Conservation (phyloP, 2,329 filamentous ascomycete genomes). For the Tolypocladium album region DNA sequence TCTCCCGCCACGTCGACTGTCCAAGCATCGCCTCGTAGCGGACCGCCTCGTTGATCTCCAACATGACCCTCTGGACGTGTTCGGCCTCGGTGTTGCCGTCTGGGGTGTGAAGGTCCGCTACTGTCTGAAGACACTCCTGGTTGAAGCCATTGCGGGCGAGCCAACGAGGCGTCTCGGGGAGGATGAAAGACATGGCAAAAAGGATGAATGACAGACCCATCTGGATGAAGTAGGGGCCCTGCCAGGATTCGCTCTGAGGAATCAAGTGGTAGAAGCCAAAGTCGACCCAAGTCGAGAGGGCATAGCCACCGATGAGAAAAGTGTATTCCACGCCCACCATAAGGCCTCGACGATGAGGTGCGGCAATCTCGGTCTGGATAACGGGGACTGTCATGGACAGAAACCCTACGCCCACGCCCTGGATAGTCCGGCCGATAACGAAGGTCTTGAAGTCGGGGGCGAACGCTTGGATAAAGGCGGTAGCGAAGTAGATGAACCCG, state of each 20-base stretch:
- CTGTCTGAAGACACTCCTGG: conserved; percentile 18
- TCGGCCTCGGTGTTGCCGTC: background rate
- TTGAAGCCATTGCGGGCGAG: conserved; percentile 22
- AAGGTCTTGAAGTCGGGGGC: conserved; percentile 6
- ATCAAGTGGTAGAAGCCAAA: conserved; percentile 6
- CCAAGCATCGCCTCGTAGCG: conserved; percentile 6
- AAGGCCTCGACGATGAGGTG: conserved; percentile 7
- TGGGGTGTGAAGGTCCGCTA: background rate
- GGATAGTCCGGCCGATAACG: conserved; percentile 4
- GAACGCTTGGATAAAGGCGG: conserved; percentile 7
- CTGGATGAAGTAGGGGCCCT: conserved; percentile 8
- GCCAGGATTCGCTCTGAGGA: conserved; percentile 5
- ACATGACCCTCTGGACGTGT: background rate
- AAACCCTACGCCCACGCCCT: conserved; percentile 6
- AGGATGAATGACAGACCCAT: conserved; percentile 5
- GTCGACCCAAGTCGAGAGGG: conserved; percentile 8
- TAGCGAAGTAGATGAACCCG: conserved; percentile 7
- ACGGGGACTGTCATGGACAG: conserved; percentile 8
- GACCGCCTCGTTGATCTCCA: background rate
- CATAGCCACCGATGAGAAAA: conserved; percentile 7
- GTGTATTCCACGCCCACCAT: conserved; percentile 9
- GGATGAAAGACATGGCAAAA: conserved; percentile 7
- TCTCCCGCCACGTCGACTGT: conserved; percentile 17
- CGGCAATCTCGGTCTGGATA: conserved; percentile 8
- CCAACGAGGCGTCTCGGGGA: conserved; percentile 27